Percentiles rank a stretch among this genome's conserved stretches.
Conservation (phyloP, 2,329 filamentous ascomycete genomes). For the Dissoconium aciculare region DNA sequence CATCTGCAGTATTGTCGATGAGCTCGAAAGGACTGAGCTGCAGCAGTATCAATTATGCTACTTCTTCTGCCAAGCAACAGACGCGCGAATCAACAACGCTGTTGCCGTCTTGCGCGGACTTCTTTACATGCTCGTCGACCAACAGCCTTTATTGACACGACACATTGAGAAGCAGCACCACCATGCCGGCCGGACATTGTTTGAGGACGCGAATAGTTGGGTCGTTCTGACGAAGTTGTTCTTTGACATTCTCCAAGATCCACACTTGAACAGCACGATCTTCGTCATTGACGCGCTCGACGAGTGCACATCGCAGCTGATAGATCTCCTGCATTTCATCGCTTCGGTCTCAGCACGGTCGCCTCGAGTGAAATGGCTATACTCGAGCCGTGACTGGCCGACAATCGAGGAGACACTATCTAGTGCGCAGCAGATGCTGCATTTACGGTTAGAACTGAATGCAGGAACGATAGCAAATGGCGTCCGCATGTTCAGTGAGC, state of each 20-base stretch:
- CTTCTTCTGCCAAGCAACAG: slow-evolving; percentile 30
- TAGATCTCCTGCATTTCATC: slow-evolving; percentile 27
- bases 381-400: slow-evolving; percentile 31
- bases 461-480: not conserved
- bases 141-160: slow-evolving; percentile 22
- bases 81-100: slow-evolving; percentile 22
- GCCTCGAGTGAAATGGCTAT: slow-evolving; percentile 28
- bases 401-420: slow-evolving; percentile 26
- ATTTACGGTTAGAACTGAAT: slow-evolving; percentile 1
- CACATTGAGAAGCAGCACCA: slow-evolving; percentile 26
- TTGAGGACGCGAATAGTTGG: slow-evolving; percentile 29
- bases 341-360: slow-evolving; percentile 9
- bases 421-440: slow-evolving; percentile 5
- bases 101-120: slow-evolving; percentile 31
- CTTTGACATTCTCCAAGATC: slow-evolving; percentile 26
- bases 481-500: not conserved
- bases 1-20: slow-evolving; percentile 22
- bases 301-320: slow-evolving; percentile 25
- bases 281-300: slow-evolving; percentile 36
- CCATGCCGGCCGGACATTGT: slow-evolving; percentile 22
- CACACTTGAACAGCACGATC: slow-evolving; percentile 14
- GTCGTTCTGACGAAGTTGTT: slow-evolving; percentile 27
- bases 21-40: slow-evolving; percentile 16
- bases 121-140: slow-evolving; percentile 26
- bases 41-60: slow-evolving; percentile 11